Evolutionary conservation across 1,139 yeast species (phyloP), one percentile per base, ranked within the genome.

Genomic region (Taphrina flavorubra): DNA sequence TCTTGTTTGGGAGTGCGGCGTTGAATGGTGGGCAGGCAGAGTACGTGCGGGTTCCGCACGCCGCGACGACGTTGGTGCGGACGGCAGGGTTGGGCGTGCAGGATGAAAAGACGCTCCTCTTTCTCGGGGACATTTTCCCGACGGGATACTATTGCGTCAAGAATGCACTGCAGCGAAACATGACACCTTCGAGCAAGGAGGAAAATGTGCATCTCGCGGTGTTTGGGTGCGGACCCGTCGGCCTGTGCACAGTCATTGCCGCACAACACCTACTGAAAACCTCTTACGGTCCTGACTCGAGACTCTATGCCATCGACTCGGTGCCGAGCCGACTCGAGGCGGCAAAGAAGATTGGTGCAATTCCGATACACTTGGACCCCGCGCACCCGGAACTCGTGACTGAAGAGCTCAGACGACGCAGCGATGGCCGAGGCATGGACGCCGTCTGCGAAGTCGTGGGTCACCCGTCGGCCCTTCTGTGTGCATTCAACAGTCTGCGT

Each of bases 101-200:
- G 81, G 82, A 71, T 86, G 84, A 40, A 72, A 77, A 82, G 1
- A 81, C 84, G 8, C 83, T 86, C 59, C 83, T 86, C 7, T 76
- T 86, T 72, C 84, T 86, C 87, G 86, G 88, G 8, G 90, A 86
- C 76, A 86, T 86, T 68, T 86, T 86, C 76, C 85, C 87, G 49
- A 86, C 90, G 0, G 90, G 88, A 0, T 70, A 68, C 60, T 84
- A 82, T 74, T 89, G 89, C 47, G 85, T 86, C 36, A 75, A 82
- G 20, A 83, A 85, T 72, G 81, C 80, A 71, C 71, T 82, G 40
- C n/a, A n/a, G n/a, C 75, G 77, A 62, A 81, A 82, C 49, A 75
- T 81, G 39, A 70, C 74, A 36, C 31, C 31, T 2, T 25, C 31
- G 2, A 25, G 31, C n/a, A 72, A 74, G 6, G 75, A 74, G 51